phyloP scores from a whole-genome alignment of 78 protist species.

The Cavenderia fasciculata region DNA sequence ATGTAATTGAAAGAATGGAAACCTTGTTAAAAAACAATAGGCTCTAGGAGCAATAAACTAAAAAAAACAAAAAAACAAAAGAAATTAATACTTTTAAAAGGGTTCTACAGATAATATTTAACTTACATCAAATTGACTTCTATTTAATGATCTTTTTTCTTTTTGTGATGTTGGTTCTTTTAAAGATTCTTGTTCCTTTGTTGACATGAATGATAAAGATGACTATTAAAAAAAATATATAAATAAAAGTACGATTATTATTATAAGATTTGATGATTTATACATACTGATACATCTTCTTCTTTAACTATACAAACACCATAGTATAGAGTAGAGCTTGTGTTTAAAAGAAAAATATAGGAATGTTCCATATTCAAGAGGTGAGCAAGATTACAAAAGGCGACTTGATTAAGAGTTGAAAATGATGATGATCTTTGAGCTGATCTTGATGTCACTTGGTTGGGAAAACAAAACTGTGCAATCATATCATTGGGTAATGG shows the following conservation, averaged over 20 bases:
- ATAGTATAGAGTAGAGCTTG: conserved; percentile 39
- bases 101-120: no score
- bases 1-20: conserved; percentile 74
- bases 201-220: conserved; percentile 43
- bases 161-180: not conserved
- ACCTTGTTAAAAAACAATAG: conserved; percentile 60
- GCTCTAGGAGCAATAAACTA: conserved; percentile 79
- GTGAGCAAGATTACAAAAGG: conserved; percentile 56
- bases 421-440: conserved; percentile 38
- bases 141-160: conserved; percentile 38
- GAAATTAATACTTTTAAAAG: no score
- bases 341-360: conserved; percentile 35
- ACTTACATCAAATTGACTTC: conserved; percentile 62
- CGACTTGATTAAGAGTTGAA: conserved; percentile 35
- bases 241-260: not conserved
- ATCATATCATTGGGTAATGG: conserved; percentile 65
- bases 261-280: not conserved
- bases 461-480: conserved; percentile 69
- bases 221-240: not conserved
- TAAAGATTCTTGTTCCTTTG: not conserved
- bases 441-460: conserved; percentile 24
- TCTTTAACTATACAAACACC: conserved; percentile 73
- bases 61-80: no score
- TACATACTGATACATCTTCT: conserved; percentile 62
- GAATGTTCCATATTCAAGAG: conserved; percentile 35